phyloP scores from a whole-genome alignment of 164 flowering plant genomes.

The Kingdonia uniflora region DNA sequence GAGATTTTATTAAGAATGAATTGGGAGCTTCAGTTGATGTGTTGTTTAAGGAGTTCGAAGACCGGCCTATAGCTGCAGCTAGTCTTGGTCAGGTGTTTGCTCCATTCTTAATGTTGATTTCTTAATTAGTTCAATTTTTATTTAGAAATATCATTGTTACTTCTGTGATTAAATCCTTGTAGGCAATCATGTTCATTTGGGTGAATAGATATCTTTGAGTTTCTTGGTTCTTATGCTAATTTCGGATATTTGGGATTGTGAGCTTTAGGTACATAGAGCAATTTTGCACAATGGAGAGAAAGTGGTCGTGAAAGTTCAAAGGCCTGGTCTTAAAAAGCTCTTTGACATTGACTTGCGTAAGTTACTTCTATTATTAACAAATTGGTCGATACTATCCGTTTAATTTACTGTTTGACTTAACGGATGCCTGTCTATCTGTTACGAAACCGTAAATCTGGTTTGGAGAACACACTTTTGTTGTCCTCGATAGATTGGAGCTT shows the following conservation, averaged over 20 bases:
- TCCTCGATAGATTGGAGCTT: too few species aligned
- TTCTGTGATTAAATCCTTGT: not conserved
- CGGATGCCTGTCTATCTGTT: not conserved
- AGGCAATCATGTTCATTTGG: too few species aligned
- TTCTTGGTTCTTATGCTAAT: not conserved
- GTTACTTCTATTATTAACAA: constrained; percentile 14
- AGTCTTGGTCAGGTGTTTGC: constrained; percentile 98
- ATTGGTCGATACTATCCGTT: not conserved
- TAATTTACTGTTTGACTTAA: not conserved
- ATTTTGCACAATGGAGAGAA: constrained; percentile 82
- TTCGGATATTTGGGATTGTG: constrained; percentile 2
- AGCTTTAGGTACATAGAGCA: constrained; percentile 81
- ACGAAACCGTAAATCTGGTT: not conserved
- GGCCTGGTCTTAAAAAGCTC: constrained; percentile 93
- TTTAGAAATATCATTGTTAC: not conserved
- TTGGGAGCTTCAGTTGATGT: constrained; percentile 66
- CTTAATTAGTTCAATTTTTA: not conserved
- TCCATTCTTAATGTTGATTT: constrained; percentile 8
- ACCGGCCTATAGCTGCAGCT: constrained; percentile 94
- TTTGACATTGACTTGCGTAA: constrained; percentile 93
- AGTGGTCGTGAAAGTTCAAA: constrained; percentile 90
- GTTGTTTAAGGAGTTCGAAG: constrained; percentile 79
- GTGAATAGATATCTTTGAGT: too few species aligned
- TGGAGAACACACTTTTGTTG: not conserved
- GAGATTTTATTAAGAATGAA: constrained; percentile 56